phyloP scores from a whole-genome alignment of 2,329 filamentous ascomycete genomes.

The Beauveria medogensis region DNA sequence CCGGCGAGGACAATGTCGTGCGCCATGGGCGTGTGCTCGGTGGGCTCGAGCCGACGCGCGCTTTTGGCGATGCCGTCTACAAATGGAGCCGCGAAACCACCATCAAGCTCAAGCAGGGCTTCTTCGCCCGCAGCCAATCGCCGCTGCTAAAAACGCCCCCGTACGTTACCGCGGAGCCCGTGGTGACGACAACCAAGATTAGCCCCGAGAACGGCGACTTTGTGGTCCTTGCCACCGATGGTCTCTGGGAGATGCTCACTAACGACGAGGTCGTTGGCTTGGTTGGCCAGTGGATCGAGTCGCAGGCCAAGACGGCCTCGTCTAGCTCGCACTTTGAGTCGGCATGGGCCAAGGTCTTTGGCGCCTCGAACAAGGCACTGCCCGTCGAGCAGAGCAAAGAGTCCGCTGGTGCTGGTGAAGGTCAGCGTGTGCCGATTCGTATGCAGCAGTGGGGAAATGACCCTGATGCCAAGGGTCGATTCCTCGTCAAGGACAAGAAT shows the following conservation, averaged over 20 bases:
- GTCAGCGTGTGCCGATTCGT: constrained; percentile 81
- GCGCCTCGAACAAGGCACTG: constrained; percentile 44
- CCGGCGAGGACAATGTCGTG: constrained; percentile 80
- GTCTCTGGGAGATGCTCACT: constrained; percentile 97
- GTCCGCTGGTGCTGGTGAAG: constrained; percentile 37
- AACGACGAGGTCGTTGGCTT: constrained; percentile 97
- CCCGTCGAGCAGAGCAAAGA: constrained; percentile 63
- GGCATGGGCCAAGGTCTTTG: constrained; percentile 60
- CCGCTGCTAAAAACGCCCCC: constrained; percentile 80
- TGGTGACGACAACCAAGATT: constrained; percentile 88
- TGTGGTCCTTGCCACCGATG: constrained; percentile 91
- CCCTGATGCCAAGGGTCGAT: constrained; percentile 66
- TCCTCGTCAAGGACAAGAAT: constrained; percentile 91
- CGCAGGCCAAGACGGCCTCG: constrained; percentile 45
- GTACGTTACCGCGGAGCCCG: constrained; percentile 93
- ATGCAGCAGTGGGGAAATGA: constrained; percentile 86
- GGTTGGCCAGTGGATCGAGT: constrained; percentile 94
- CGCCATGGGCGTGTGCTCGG: constrained; percentile 85
- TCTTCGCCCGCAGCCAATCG: constrained; percentile 77
- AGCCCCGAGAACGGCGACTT: constrained; percentile 88
- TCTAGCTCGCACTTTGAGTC: constrained; percentile 58
- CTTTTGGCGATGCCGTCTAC: constrained; percentile 94
- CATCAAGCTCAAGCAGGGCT: constrained; percentile 70
- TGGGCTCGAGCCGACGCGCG: constrained; percentile 82
- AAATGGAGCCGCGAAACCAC: constrained; percentile 90